Evolutionary conservation across 2,329 filamentous ascomycete species (phyloP).

Genomic region (Mollisiaceae sp.): DNA sequence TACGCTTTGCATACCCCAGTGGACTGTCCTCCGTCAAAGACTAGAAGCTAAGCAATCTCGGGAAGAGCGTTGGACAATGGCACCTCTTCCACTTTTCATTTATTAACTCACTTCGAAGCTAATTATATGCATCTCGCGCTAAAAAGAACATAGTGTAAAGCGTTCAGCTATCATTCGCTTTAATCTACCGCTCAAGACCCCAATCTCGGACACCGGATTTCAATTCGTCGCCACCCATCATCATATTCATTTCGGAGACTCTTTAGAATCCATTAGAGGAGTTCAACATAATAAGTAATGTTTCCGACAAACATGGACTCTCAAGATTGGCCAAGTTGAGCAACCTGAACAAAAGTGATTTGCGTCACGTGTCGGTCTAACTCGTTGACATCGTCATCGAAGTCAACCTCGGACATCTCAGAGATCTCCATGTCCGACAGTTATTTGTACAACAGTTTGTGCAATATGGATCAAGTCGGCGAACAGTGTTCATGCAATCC

Average conservation of each 20-base stretch:
- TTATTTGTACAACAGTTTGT: not conserved
- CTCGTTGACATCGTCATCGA: constrained; percentile 1
- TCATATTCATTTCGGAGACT: too few species aligned
- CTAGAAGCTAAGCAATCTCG: not conserved
- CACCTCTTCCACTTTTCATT: not conserved
- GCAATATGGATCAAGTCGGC: too few species aligned
- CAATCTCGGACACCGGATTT: too few species aligned
- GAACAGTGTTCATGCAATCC: not conserved
- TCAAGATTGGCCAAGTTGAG: not conserved
- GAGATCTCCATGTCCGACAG: not conserved
- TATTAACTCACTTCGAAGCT: not conserved
- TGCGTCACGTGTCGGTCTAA: not conserved
- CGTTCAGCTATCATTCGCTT: too few species aligned
- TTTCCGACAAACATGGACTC: not conserved
- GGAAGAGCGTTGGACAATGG: not conserved
- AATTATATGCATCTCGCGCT: not conserved
- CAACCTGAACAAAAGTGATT: not conserved
- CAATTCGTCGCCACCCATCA: too few species aligned
- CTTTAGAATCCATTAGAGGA: too few species aligned
- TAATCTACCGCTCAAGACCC: too few species aligned
- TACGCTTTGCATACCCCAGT: not conserved
- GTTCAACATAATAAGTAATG: not conserved
- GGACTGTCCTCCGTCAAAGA: not conserved
- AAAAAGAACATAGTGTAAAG: not conserved
- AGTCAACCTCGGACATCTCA: not conserved